These are phyloP conservation scores for Aphanomyces euteiches DNA, from an alignment of 352 stramenopile genomes.

Conservation along the genomic window DNA sequence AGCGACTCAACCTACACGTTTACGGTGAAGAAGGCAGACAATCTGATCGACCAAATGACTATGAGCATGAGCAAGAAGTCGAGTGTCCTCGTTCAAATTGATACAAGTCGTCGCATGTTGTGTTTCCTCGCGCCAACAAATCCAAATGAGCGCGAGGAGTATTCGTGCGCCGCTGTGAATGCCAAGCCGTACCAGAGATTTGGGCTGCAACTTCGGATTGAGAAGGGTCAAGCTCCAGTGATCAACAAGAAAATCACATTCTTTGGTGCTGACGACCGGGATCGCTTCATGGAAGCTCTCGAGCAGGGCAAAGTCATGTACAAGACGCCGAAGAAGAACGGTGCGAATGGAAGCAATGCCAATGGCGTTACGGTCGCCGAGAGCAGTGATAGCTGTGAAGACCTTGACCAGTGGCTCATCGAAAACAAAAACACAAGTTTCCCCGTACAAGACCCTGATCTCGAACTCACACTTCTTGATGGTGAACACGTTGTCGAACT, in stretches of 20 bases:
- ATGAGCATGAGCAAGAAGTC: conserved; percentile 53
- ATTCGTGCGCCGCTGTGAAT: conserved; percentile 73
- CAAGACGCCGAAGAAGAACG: conserved; percentile 38
- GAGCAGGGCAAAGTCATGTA: conserved; percentile 82
- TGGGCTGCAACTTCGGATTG: conserved; percentile 83
- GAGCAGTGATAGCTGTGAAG: conserved; percentile 16
- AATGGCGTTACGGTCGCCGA: not conserved
- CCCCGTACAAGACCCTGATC: conserved; percentile 21
- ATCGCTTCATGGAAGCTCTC: conserved; percentile 75
- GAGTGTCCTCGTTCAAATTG: conserved; percentile 78
- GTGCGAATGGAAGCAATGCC: not conserved
- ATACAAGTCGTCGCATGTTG: conserved; percentile 80
- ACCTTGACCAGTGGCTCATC: conserved; percentile 17
- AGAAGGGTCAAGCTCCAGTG: conserved; percentile 55
- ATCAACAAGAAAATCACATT: conserved; percentile 85
- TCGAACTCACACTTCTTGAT: conserved; percentile 37
- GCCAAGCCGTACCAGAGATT: conserved; percentile 69
- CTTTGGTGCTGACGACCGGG: conserved; percentile 71
- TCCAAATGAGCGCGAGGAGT: conserved; percentile 71
- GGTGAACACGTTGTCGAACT: conserved; percentile 72
- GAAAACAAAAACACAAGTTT: conserved; percentile 10
- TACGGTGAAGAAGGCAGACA: conserved; percentile 83
- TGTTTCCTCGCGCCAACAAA: conserved; percentile 60
- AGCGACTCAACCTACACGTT: conserved; percentile 71
- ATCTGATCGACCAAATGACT: conserved; percentile 61